Base-by-base conservation (phyloP, 176 grass and related monocot species). In the Zea mays region DNA sequence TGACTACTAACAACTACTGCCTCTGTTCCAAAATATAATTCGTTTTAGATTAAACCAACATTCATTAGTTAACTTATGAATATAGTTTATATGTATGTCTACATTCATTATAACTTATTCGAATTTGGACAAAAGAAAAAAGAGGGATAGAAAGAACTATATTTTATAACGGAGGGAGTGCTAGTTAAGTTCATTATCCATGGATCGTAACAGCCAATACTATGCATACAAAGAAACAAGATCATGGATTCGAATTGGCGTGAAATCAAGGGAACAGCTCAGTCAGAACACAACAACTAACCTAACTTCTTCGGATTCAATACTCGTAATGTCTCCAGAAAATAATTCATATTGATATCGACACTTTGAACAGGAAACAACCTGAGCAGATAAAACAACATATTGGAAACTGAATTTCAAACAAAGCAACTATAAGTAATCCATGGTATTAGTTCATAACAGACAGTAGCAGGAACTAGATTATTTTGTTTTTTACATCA, bases 321-420 rank as follows among this genome's bases (percentile, higher is more conserved):
- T 98, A 72, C 65, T 94, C 58, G 79, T 71, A 73, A 98, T 85
- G 33, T 94, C 89, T 73, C 95, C 95, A 75, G 95, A 98, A 84
- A 92, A 82, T 81, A 98, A 84, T 84, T 94, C 95, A 59, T 94
- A 98, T 54, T 94, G 89, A 79, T 86, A 98, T 5, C 91, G 83
- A 52, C 95, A 98, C 75, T 94, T 94, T 3, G 95, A 94, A 90
- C 95, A 98, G 43, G 89, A 98, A 65, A 90, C 95, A 82, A 90
- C 83, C 95, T 98, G 83, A 78, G 80, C 79, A 76, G 21, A 76
- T 41, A 85, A 79, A 66, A 52, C 15, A 75, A 8, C 17, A 90
- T 70, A 74, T 43, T 51, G 5, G 65, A 48, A 73, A 63, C 69
- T 83, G 19, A 14, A 82, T 71, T 21, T 21, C 41, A 85, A 55